Conservation (phyloP, 345 rosid species). For the Pugionium dolabratum region DNA sequence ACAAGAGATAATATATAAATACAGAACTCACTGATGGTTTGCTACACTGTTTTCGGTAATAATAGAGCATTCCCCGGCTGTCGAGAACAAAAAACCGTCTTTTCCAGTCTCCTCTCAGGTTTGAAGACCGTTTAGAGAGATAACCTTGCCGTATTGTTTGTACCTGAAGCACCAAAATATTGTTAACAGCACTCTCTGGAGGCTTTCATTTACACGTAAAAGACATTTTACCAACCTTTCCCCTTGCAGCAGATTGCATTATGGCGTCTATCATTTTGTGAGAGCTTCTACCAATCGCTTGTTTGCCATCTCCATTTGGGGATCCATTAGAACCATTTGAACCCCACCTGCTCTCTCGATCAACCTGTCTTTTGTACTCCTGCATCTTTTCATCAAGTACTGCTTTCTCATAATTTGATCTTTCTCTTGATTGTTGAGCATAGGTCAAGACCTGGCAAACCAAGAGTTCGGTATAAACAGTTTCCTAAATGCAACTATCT, state of each 20-base stretch:
- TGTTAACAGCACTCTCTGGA: slow-evolving; percentile 9
- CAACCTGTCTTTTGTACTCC: slow-evolving; percentile 92
- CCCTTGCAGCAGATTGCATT: slow-evolving; percentile 97
- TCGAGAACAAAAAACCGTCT: slow-evolving; percentile 99
- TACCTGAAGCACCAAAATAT: slow-evolving; percentile 53
- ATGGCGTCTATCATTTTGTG: slow-evolving; percentile 99
- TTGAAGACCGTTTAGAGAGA: slow-evolving; percentile 95
- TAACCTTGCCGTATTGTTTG: slow-evolving; percentile 98
- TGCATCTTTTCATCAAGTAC: slow-evolving; percentile 96
- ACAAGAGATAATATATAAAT: neutral
- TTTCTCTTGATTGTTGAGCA: slow-evolving; percentile 95
- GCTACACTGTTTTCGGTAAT: slow-evolving; percentile 88
- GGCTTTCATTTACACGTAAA: slow-evolving; percentile 22
- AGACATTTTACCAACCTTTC: slow-evolving; percentile 62
- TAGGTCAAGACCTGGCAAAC: slow-evolving; percentile 80
- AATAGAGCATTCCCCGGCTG: slow-evolving; percentile 98
- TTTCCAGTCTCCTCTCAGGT: slow-evolving; percentile 99
- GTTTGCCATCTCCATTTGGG: slow-evolving; percentile 96
- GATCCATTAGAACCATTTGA: slow-evolving; percentile 89
- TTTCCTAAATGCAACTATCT: slow-evolving; percentile 11
- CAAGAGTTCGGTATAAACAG: slow-evolving; percentile 12
- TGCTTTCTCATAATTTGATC: slow-evolving; percentile 95
- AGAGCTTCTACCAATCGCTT: slow-evolving; percentile 93
- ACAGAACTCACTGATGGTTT: slow-evolving; percentile 80
- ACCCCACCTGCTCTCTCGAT: slow-evolving; percentile 84